Evolutionary conservation across 1,139 yeast genomes (phyloP).

Genomic region (Hyphopichia fennica): DNA sequence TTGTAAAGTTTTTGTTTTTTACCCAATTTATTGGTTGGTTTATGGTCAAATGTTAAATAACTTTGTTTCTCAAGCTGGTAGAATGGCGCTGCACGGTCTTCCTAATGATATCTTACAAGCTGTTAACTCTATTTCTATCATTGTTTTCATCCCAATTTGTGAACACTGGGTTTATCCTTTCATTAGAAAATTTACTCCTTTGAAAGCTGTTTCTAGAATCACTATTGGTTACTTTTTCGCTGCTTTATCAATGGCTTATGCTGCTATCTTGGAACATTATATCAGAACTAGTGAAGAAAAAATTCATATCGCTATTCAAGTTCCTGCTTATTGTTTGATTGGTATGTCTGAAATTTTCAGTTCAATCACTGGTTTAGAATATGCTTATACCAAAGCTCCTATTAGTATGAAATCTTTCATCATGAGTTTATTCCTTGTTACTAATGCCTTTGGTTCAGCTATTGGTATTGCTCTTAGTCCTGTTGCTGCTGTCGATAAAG

Average conservation of each 20-base stretch:
- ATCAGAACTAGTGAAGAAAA: constrained; percentile 67
- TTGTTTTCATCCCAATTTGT: constrained; percentile 61
- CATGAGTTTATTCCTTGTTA: constrained; percentile 61
- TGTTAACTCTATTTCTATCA: constrained; percentile 60
- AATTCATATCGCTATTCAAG: constrained; percentile 61
- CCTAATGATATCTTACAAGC: constrained; percentile 70
- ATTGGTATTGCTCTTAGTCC: constrained; percentile 72
- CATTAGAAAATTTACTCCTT: constrained; percentile 55
- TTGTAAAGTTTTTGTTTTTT: constrained; percentile 62
- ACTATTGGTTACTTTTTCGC: constrained; percentile 74
- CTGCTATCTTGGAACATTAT: constrained; percentile 76
- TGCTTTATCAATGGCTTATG: constrained; percentile 69
- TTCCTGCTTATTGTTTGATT: constrained; percentile 63
- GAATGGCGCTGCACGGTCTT: constrained; percentile 61
- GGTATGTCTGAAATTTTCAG: constrained; percentile 67
- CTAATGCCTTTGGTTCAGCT: constrained; percentile 69
- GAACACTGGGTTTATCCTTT: constrained; percentile 56
- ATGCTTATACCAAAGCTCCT: constrained; percentile 73
- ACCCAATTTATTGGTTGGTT: constrained; percentile 67
- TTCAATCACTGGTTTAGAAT: constrained; percentile 65
- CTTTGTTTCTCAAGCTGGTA: constrained; percentile 64
- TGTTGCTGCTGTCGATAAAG: constrained; percentile 64
- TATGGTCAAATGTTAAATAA: constrained; percentile 69
- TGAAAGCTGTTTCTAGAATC: constrained; percentile 73
- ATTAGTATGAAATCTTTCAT: constrained; percentile 63